Conservation (phyloP, 2,329 filamentous ascomycete genomes). For the Paradendryphiella salina region DNA sequence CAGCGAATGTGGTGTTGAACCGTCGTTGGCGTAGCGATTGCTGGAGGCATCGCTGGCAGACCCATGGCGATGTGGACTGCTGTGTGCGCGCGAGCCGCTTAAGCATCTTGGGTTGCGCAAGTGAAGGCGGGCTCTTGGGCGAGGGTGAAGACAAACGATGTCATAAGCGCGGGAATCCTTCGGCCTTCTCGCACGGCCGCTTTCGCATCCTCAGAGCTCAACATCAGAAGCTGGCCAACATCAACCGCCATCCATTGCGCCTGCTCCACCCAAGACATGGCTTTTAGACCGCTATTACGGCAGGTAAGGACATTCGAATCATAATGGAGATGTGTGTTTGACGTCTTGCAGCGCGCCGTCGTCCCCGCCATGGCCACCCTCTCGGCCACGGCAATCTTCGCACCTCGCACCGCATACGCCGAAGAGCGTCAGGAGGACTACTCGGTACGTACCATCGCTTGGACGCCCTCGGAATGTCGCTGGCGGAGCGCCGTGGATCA, state of each 20-base stretch:
- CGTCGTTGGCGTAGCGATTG: conserved; percentile 40
- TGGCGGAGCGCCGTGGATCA: not conserved
- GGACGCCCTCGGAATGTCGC: not conserved
- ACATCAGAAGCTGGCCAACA: conserved; percentile 24
- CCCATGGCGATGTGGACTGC: conserved; percentile 57
- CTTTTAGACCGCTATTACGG: conserved; percentile 57
- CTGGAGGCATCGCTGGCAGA: conserved; percentile 63
- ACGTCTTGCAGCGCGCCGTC: conserved; percentile 51
- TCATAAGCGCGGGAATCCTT: conserved; percentile 18
- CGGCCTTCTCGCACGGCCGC: conserved; percentile 13
- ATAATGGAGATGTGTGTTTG: conserved; percentile 1
- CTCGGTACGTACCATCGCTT: conserved; percentile 18
- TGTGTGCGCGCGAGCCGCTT: conserved; percentile 41
- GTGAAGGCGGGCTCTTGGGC: conserved; percentile 5
- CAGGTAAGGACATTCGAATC: conserved; percentile 48
- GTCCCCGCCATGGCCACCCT: conserved; percentile 53
- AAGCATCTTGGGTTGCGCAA: conserved; percentile 43
- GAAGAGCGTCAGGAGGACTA: conserved; percentile 47
- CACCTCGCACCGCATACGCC: conserved; percentile 53
- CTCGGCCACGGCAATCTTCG: conserved; percentile 53
- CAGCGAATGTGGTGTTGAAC: conserved; percentile 50
- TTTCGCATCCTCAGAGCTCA: conserved; percentile 23
- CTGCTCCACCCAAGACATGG: conserved; percentile 50
- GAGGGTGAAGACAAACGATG: conserved; percentile 11
- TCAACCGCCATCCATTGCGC: conserved; percentile 41